Base-by-base conservation (phyloP, 306 rosid species). In the Malus orientalis region DNA sequence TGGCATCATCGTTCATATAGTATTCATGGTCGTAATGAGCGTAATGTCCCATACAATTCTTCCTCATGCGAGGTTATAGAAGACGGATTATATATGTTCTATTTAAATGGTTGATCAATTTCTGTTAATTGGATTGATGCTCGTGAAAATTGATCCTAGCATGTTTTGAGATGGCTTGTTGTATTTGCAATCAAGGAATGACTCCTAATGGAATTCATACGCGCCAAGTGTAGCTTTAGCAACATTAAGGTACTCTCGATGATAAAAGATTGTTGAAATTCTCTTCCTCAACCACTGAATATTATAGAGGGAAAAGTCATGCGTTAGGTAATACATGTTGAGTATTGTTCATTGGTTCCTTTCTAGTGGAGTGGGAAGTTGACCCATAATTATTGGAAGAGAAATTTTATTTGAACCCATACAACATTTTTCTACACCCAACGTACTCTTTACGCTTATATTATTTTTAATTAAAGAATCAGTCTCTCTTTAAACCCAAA, bases 331-430 rank as follows among this genome's bases (percentile, higher is more conserved):
- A 76, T 72, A 80, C 73, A 60, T 73, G 67, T 77, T 32, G 84
- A 70, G 80, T 73, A 25, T 42, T 20, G 20, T 23, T 68, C 8
- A 33, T 67, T 59, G 38, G 54, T 73, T 75, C 73, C 44, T 23
- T 61, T 53, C n/a, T 67, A 38, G 79, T 40, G 81, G 69, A 76
- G 86, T 73, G 72, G 79, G 70, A 74, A 30, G 83, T 84, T 86
- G 87, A 86, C 85, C 30, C 70, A 44, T 74, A 74, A 42, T 54
- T 36, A 44, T 38, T 64, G 19, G 58, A 69, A 51, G 29, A 2
- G 2, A 27, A 27, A 27, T 27, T 27, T 27, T 27, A 27, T 27
- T 27, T 27, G 29, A 27, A 27, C 3, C 3, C 3, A 27, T 27
- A 2, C 2, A 27, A 27, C 29, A 2, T 27, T 27, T 27, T 27